phyloP scores from a whole-genome alignment of 2,329 filamentous ascomycete species.

The Graphiopsis chlorocephala region DNA sequence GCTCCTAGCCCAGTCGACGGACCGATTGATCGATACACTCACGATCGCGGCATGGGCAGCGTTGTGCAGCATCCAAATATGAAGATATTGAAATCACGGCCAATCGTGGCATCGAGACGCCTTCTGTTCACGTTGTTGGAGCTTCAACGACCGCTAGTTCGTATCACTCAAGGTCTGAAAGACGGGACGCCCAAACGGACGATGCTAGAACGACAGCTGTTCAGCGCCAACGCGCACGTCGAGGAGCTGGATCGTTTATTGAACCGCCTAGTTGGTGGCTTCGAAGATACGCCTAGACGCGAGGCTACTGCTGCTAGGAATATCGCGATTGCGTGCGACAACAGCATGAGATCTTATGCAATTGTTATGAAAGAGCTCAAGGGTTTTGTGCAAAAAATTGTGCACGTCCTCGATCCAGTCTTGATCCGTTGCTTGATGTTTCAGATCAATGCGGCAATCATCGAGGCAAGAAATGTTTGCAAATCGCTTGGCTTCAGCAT shows the following conservation, averaged over 20 bases:
- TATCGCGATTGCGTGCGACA: slow-evolving; percentile 43
- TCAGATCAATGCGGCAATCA: slow-evolving; percentile 56
- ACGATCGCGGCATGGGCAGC: slow-evolving; percentile 26
- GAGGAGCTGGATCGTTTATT: slow-evolving; percentile 54
- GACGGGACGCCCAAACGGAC: slow-evolving; percentile 47
- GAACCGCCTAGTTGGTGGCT: slow-evolving; percentile 39
- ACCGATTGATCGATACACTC: slow-evolving; percentile 21
- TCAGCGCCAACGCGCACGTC: slow-evolving; percentile 55
- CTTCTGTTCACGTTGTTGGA: slow-evolving; percentile 30
- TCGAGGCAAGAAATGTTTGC: slow-evolving; percentile 60
- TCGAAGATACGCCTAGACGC: slow-evolving; percentile 48
- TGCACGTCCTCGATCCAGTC: slow-evolving; percentile 54
- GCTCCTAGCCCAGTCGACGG: slow-evolving; percentile 34
- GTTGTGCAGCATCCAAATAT: slow-evolving; percentile 29
- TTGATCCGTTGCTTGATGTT: slow-evolving; percentile 59
- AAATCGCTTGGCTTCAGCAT: slow-evolving; percentile 48
- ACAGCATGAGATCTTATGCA: slow-evolving; percentile 50
- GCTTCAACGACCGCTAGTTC: slow-evolving; percentile 27
- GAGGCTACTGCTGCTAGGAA: slow-evolving; percentile 44
- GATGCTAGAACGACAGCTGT: slow-evolving; percentile 55
- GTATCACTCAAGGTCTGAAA: slow-evolving; percentile 41
- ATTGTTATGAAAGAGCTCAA: slow-evolving; percentile 50
- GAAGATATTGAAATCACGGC: slow-evolving; percentile 23
- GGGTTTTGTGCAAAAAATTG: slow-evolving; percentile 49
- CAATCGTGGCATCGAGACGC: slow-evolving; percentile 28